phyloP scores from a whole-genome alignment of 345 rosid species.

The Rhizophora mangle region DNA sequence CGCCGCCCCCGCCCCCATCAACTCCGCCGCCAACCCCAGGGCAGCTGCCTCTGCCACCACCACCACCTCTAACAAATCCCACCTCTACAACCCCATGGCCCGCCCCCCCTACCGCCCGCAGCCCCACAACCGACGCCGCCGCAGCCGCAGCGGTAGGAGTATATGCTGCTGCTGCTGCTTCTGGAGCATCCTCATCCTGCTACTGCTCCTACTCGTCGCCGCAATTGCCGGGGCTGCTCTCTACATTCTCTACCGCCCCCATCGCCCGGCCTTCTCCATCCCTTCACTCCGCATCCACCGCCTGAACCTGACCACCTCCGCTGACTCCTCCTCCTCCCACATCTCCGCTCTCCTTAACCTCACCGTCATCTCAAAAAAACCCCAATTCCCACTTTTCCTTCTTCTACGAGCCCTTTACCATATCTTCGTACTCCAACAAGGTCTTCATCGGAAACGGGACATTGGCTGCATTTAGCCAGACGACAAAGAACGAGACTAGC shows the following conservation, averaged over 20 bases:
- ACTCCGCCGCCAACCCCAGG: conserved; percentile 13
- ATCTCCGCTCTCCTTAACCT: conserved; percentile 68
- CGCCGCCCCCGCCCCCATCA: conserved; percentile 1
- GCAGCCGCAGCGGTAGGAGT: conserved; percentile 52
- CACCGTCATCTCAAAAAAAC: conserved; percentile 67
- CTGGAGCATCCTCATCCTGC: conserved; percentile 66
- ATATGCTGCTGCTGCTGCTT: conserved; percentile 84
- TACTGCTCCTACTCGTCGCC: conserved; percentile 56
- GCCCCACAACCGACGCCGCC: conserved; percentile 53
- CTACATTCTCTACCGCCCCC: conserved; percentile 77
- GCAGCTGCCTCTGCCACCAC: conserved; percentile 10
- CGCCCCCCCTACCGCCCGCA: conserved; percentile 65
- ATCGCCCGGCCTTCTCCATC: conserved; percentile 64
- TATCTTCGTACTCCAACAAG: conserved; percentile 38
- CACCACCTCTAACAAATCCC: conserved; percentile 37
- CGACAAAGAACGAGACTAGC: conserved; percentile 55
- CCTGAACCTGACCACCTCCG: conserved; percentile 63
- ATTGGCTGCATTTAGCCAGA: conserved; percentile 48
- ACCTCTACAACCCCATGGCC: conserved; percentile 52
- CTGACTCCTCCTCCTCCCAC: conserved; percentile 63
- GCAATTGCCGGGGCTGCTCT: conserved; percentile 71
- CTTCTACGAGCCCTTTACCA: conserved; percentile 56
- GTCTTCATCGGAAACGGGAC: conserved; percentile 74
- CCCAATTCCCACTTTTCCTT: conserved; percentile 74
- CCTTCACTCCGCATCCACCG: conserved; percentile 69